Evolutionary conservation across 148 eudicot species (phyloP).

Genomic region (Camellia lanceoleosa): DNA sequence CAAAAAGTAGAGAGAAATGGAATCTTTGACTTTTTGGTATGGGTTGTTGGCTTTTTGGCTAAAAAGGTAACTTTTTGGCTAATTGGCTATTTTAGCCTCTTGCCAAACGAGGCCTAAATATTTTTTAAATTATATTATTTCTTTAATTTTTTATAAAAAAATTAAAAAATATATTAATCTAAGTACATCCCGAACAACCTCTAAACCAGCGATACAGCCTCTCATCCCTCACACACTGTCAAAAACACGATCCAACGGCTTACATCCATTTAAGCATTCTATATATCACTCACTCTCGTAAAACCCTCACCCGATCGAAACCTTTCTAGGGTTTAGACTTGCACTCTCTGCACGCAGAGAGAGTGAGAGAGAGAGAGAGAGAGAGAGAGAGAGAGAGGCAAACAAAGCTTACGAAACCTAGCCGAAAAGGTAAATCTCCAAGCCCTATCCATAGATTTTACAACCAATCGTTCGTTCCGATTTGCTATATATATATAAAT

Average conservation of each 20-base stretch:
- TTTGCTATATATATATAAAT: not conserved
- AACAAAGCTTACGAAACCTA: not conserved
- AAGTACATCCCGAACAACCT: no score
- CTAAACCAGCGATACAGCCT: not conserved
- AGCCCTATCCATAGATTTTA: not conserved
- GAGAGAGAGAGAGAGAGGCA: not conserved
- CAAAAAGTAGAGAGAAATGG: no score
- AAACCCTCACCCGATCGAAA: constrained; percentile 1
- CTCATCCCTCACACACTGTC: not conserved
- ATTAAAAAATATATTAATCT: no score
- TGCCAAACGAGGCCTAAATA: no score
- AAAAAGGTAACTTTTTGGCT: no score
- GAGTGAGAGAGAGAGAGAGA: no score
- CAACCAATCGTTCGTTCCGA: not conserved
- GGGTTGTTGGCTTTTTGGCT: no score
- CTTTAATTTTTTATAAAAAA: no score
- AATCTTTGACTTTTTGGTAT: no score
- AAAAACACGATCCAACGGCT: constrained; percentile 6
- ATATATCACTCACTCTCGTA: not conserved
- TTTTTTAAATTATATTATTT: no score
- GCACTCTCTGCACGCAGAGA: not conserved
- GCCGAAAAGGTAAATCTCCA: not conserved
- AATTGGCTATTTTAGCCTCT: no score
- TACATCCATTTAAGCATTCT: not conserved
- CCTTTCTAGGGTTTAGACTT: constrained; percentile 7